Percentiles rank a stretch among this genome's conserved stretches.
Conservation (phyloP, 2,329 filamentous ascomycete species). For the Xylaria sp. region DNA sequence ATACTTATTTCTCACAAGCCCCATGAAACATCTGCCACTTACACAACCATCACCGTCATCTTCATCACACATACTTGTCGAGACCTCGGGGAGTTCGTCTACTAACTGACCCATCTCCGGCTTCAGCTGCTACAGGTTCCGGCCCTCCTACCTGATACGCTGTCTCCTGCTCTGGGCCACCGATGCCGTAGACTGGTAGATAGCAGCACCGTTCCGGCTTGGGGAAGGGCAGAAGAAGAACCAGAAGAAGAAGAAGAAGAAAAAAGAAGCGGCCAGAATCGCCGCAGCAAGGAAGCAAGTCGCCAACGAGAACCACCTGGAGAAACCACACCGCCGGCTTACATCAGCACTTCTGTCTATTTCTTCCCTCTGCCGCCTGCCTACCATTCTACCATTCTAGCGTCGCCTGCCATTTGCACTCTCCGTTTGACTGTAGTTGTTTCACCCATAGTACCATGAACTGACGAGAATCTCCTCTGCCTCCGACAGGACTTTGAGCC, state of each 20-base stretch:
- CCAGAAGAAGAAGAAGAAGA: background rate
- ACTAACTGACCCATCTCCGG: conserved; percentile 27
- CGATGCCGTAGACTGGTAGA: conserved; percentile 30
- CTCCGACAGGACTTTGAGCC: conserved; percentile 50
- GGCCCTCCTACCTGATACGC: conserved; percentile 16
- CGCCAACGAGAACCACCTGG: background rate
- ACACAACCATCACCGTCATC: background rate
- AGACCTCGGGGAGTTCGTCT: conserved; percentile 13
- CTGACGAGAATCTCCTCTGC: conserved; percentile 33
- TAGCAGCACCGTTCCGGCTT: conserved; percentile 21
- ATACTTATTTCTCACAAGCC: conserved; percentile 1
- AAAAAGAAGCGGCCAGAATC: conserved; percentile 1
- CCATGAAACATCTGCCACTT: background rate
- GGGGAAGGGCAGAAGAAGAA: conserved; percentile 10
- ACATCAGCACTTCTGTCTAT: conserved; percentile 11
- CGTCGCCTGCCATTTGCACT: conserved; percentile 7
- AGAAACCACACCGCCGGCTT: conserved; percentile 5
- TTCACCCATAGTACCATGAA: conserved; percentile 23
- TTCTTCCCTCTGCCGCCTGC: conserved; percentile 17
- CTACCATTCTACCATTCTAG: conserved; percentile 6
- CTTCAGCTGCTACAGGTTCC: conserved; percentile 24
- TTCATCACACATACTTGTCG: conserved; percentile 2
- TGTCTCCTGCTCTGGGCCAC: conserved; percentile 23
- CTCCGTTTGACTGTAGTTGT: conserved; percentile 12
- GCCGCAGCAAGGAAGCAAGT: background rate